A percentile compares a stretch with the other conserved stretches of the same genome.
Evolutionary conservation across 2,329 filamentous ascomycete genomes (phyloP).

Genomic region (Nemania bipapillata): DNA sequence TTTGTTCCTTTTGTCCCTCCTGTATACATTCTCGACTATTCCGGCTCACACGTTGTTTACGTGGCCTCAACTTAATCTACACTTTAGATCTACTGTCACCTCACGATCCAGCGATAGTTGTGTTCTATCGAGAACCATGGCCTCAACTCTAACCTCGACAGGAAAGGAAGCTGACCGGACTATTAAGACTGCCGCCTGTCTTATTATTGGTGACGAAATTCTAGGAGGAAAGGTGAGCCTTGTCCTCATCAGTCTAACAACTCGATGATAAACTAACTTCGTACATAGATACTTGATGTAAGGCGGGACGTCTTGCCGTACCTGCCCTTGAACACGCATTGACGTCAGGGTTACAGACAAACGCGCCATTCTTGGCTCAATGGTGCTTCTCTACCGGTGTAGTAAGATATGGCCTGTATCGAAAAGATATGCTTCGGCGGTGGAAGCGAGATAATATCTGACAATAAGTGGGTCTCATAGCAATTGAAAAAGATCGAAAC

Average conservation of each 20-base stretch:
- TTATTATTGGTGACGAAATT: constrained; percentile 98
- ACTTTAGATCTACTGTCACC: constrained; percentile 57
- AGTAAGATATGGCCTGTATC: constrained; percentile 54
- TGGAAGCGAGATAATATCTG: constrained; percentile 10
- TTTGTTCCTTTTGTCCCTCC: constrained; percentile 1
- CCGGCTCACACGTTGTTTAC: constrained; percentile 76
- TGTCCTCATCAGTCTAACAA: neutral
- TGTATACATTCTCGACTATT: constrained; percentile 80
- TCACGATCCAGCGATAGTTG: constrained; percentile 45
- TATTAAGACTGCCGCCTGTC: constrained; percentile 88
- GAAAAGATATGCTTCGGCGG: neutral
- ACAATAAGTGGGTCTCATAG: constrained; percentile 51
- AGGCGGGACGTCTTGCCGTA: neutral
- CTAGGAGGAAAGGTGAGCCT: constrained; percentile 84
- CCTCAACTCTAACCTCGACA: constrained; percentile 58
- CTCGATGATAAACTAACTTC: constrained; percentile 25
- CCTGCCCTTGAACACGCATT: constrained; percentile 2
- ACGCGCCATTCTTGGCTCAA: constrained; percentile 71
- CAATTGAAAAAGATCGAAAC: constrained; percentile 88
- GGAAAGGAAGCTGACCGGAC: constrained; percentile 69
- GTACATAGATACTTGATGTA: constrained; percentile 50
- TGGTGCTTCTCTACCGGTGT: constrained; percentile 72
- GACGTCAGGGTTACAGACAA: constrained; percentile 60
- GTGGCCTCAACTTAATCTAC: constrained; percentile 68
- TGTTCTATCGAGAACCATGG: constrained; percentile 56